A percentile compares a stretch with the other conserved stretches of the same genome.
Evolutionary conservation across 768 basidiomycete genomes (phyloP).

Genomic region (Lenzites betulinus): DNA sequence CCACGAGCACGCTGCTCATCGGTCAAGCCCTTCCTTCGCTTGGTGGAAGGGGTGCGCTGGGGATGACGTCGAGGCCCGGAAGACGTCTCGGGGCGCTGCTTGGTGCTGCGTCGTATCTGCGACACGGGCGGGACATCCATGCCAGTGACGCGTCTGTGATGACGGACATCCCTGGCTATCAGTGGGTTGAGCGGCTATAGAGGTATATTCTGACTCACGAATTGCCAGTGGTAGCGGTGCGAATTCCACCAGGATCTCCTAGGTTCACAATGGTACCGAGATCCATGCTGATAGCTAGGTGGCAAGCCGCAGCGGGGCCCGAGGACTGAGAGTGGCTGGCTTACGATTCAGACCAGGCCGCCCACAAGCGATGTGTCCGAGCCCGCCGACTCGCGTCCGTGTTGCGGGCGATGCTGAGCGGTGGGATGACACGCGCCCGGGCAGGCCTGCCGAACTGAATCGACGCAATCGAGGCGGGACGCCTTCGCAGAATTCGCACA

Average conservation of each 20-base stretch:
- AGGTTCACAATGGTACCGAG: constrained; percentile 30
- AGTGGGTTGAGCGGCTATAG: background rate
- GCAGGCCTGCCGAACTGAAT: constrained; percentile 10
- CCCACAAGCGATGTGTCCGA: constrained; percentile 8
- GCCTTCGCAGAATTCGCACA: constrained; percentile 13
- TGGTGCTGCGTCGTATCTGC: constrained; percentile 9
- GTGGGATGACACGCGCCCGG: constrained; percentile 3
- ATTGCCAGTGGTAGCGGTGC: constrained; percentile 15
- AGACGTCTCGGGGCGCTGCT: constrained; percentile 9
- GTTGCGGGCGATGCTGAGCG: background rate
- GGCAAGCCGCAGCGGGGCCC: constrained; percentile 16
- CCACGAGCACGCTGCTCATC: constrained; percentile 15
- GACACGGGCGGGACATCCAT: constrained; percentile 6
- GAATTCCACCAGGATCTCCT: constrained; percentile 21
- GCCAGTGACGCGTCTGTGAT: constrained; percentile 1
- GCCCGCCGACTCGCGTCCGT: constrained; percentile 16
- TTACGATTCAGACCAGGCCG: constrained; percentile 9
- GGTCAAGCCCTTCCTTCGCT: constrained; percentile 4
- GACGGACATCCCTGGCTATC: background rate
- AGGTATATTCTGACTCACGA: constrained; percentile 2
- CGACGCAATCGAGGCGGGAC: constrained; percentile 5
- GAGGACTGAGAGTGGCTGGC: constrained; percentile 9
- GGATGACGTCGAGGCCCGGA: constrained; percentile 4
- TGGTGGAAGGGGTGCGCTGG: constrained; percentile 7
- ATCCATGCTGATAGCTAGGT: constrained; percentile 27